These are phyloP conservation scores for Mucor lusitanicus DNA, from an alignment of 371 early-diverging fungal genomes.

Conservation along the genomic window DNA sequence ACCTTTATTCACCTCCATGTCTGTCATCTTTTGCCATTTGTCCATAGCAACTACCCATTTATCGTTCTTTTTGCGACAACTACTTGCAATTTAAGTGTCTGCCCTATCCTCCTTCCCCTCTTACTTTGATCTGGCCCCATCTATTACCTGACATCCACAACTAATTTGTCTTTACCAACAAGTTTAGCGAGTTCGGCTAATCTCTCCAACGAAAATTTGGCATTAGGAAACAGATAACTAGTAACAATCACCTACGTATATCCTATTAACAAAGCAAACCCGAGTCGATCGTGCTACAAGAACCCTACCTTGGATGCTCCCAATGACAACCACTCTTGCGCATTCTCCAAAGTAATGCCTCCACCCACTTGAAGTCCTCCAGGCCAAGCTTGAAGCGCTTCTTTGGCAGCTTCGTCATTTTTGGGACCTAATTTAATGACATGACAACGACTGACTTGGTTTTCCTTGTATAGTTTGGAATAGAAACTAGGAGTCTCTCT, in stretches of 20 bases:
- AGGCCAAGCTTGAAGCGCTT: conserved; percentile 87
- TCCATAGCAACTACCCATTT: conserved; percentile 95
- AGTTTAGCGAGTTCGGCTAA: conserved; percentile 58
- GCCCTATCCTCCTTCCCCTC: too few relatives aligned
- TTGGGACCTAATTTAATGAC: conserved; percentile 92
- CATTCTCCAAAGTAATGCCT: conserved; percentile 90
- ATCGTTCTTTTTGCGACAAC: conserved; percentile 75
- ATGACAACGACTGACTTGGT: conserved; percentile 85
- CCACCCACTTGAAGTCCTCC: conserved; percentile 91
- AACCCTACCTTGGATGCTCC: conserved; percentile 80
- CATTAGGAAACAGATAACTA: conserved; percentile 88
- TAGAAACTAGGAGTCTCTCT: conserved; percentile 81
- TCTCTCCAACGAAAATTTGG: conserved; percentile 68
- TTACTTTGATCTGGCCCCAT: background rate
- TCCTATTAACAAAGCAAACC: too few relatives aligned
- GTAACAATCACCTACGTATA: conserved; percentile 85
- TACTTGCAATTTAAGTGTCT: conserved; percentile 23
- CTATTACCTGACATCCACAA: conserved; percentile 84
- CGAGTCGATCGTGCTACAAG: background rate
- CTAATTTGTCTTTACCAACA: conserved; percentile 82
- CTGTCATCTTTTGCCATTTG: conserved; percentile 95
- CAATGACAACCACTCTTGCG: conserved; percentile 79
- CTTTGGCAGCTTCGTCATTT: conserved; percentile 86
- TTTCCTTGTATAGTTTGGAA: conserved; percentile 74
- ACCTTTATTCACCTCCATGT: conserved; percentile 81